Conservation (phyloP, 2,329 filamentous ascomycete species). For the Colletotrichum siamense region DNA sequence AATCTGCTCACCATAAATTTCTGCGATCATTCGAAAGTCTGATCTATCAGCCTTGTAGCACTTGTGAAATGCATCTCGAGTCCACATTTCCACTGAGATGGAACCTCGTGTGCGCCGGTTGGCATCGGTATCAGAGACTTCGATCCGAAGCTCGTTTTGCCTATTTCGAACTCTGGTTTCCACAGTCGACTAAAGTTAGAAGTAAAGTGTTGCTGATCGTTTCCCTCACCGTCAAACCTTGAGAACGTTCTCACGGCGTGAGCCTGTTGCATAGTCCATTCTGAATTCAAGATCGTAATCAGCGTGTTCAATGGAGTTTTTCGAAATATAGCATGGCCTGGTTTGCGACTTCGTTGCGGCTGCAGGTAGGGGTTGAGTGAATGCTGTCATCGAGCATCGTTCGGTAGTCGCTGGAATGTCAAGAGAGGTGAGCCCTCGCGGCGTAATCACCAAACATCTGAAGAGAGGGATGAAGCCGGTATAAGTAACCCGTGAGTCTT, state of each 20-base stretch:
- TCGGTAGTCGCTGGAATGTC: neutral
- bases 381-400: neutral
- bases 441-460: neutral
- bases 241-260: neutral
- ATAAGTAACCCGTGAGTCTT: neutral
- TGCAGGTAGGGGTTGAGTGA: too few relatives aligned
- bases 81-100: neutral
- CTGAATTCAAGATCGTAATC: neutral
- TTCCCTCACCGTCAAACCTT: neutral
- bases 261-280: neutral
- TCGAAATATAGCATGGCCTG: neutral
- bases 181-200: rapidly evolving
- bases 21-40: neutral
- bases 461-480: neutral
- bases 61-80: neutral
- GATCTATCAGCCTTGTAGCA: neutral
- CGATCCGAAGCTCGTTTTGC: neutral
- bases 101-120: rapidly evolving
- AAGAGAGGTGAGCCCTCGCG: rapidly evolving
- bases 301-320: neutral
- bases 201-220: rapidly evolving
- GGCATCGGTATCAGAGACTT: neutral
- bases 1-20: rapidly evolving
- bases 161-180: neutral
- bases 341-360: too few relatives aligned